A percentile compares a stretch with the other conserved stretches of the same genome.
Conservation (phyloP, 192 early-diverging fungal species). For the Linderina pennispora region DNA sequence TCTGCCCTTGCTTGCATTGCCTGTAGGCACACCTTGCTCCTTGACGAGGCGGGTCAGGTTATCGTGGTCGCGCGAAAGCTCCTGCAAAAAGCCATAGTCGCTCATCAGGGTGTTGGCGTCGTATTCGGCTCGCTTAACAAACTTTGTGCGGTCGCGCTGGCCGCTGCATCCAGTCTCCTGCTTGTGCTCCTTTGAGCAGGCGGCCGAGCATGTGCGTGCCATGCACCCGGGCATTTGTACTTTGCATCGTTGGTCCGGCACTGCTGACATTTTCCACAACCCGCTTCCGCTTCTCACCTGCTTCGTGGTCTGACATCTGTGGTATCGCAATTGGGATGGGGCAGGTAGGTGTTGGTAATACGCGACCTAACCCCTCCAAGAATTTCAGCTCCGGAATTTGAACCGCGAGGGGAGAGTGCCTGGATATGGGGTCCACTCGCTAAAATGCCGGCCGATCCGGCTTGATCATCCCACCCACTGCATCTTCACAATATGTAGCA, state of each 20-base stretch:
- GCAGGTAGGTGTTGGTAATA: too few relatives aligned
- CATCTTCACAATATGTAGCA: too few relatives aligned
- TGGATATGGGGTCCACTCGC: too few relatives aligned
- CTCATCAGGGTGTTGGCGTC: constrained; percentile 61
- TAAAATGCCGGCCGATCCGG: too few relatives aligned
- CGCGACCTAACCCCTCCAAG: too few relatives aligned
- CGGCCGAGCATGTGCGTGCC: constrained; percentile 56
- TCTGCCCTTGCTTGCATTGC: too few relatives aligned
- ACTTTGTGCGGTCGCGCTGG: constrained; percentile 55
- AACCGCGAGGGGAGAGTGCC: too few relatives aligned
- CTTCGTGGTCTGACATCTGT: too few relatives aligned
- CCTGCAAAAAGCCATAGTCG: constrained; percentile 67
- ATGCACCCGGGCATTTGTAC: constrained; percentile 72
- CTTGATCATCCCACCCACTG: too few relatives aligned
- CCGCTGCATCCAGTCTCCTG: constrained; percentile 53
- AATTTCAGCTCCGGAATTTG: too few relatives aligned
- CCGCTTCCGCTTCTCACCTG: background rate
- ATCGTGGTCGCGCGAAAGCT: constrained; percentile 45
- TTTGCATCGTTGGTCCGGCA: constrained; percentile 43
- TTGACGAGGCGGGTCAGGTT: constrained; percentile 46
- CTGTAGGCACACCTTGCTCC: background rate
- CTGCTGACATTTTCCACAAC: constrained; percentile 44
- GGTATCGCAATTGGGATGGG: too few relatives aligned
- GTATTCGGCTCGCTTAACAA: constrained; percentile 54
- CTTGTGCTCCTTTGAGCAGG: constrained; percentile 64